phyloP scores from a whole-genome alignment of 1,284 basidiomycete genomes.

The Taiwanofungus camphoratus region DNA sequence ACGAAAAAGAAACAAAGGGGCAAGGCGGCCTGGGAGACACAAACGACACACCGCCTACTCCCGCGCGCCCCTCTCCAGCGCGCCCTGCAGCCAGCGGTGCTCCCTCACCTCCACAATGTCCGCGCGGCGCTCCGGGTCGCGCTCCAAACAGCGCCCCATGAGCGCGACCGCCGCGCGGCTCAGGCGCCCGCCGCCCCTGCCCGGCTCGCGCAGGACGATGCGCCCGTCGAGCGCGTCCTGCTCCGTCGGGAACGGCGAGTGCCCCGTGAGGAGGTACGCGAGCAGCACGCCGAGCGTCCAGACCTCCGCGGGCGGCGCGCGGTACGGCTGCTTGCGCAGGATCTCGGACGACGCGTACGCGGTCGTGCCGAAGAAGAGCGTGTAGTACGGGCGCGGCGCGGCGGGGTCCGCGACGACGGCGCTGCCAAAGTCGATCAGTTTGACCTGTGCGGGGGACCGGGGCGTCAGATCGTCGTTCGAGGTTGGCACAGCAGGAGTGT shows the following conservation, averaged over 20 bases:
- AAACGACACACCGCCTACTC: slow-evolving; percentile 2
- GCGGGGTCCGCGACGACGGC: slow-evolving; percentile 72
- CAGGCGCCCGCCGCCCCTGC: slow-evolving; percentile 11
- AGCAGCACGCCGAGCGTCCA: slow-evolving; percentile 92
- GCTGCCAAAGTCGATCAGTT: slow-evolving; percentile 92
- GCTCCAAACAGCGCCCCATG: slow-evolving; percentile 70
- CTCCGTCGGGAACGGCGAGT: slow-evolving; percentile 77
- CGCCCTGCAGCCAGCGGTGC: slow-evolving; percentile 66
- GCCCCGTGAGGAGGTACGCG: slow-evolving; percentile 80
- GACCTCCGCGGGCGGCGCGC: slow-evolving; percentile 78
- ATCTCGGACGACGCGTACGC: slow-evolving; percentile 82
- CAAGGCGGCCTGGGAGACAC: background rate
- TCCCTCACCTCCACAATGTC: slow-evolving; percentile 67
- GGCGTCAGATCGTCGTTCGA: slow-evolving; percentile 7
- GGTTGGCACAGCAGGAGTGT: slow-evolving; percentile 6
- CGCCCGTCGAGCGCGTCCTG: slow-evolving; percentile 54
- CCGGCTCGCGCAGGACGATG: slow-evolving; percentile 29
- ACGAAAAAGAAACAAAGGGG: background rate
- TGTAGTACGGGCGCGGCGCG: slow-evolving; percentile 63
- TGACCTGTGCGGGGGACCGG: slow-evolving; percentile 74
- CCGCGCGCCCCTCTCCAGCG: slow-evolving; percentile 22
- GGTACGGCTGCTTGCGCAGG: slow-evolving; percentile 66
- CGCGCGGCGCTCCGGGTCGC: slow-evolving; percentile 60
- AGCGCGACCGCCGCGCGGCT: slow-evolving; percentile 32
- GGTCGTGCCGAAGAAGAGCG: slow-evolving; percentile 75